phyloP scores from a whole-genome alignment of 169 alveolate genomes.

The Babesia divergens region DNA sequence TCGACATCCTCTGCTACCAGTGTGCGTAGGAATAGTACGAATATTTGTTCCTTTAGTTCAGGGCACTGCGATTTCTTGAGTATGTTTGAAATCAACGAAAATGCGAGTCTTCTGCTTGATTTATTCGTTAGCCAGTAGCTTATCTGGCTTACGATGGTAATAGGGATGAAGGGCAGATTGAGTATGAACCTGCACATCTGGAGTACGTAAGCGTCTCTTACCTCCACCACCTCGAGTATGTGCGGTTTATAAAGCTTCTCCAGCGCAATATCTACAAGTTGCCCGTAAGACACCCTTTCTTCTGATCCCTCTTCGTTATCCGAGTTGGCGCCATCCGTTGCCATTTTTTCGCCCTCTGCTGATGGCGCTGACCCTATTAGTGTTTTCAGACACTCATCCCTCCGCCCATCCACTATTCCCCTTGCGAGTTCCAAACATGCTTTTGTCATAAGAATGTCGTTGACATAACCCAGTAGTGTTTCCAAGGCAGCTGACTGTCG shows the following conservation, averaged over 20 bases:
- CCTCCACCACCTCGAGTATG: conserved; percentile 15
- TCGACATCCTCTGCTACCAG: conserved; percentile 1
- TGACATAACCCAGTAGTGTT: neutral
- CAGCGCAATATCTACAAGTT: conserved; percentile 13
- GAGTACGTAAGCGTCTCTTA: conserved; percentile 36
- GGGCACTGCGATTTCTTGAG: conserved; percentile 34
- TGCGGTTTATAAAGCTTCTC: conserved; percentile 6
- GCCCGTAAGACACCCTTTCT: neutral
- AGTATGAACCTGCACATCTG: conserved; percentile 40
- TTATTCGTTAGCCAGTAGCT: conserved; percentile 26
- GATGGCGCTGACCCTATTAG: neutral
- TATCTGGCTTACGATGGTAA: conserved; percentile 16
- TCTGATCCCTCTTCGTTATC: neutral
- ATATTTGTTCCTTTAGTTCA: conserved; percentile 7
- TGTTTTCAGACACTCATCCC: neutral
- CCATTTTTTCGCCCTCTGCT: neutral
- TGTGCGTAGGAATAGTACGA: conserved; percentile 21
- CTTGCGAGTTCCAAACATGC: conserved; percentile 21
- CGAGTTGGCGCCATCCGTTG: neutral
- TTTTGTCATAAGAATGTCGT: conserved; percentile 6
- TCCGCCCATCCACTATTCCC: neutral
- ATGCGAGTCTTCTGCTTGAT: conserved; percentile 34
- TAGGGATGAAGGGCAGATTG: conserved; percentile 39
- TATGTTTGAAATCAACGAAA: conserved; percentile 47
- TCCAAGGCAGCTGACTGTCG: conserved; percentile 12